Evolutionary conservation across 2,329 filamentous ascomycete species (phyloP).

Genomic region (Lachnum nothofagi): DNA sequence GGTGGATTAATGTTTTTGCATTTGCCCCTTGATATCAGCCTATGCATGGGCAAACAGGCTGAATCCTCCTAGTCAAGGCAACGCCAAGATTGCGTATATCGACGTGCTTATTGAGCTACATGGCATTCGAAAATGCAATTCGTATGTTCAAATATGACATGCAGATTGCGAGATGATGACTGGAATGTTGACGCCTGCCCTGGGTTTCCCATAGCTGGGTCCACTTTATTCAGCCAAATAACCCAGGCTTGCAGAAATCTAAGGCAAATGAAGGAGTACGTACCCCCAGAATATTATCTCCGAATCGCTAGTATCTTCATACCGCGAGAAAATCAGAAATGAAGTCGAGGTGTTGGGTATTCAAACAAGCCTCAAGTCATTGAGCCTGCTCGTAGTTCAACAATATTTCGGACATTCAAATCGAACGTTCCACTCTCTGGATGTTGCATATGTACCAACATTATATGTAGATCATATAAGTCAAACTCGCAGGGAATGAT

Average conservation of each 20-base stretch:
- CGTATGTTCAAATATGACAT: conserved; percentile 8
- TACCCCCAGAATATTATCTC: neutral
- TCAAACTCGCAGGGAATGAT: no score
- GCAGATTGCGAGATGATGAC: neutral
- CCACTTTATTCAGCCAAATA: neutral
- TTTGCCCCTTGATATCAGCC: conserved; percentile 3
- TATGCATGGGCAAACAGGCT: conserved; percentile 8
- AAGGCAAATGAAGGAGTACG: neutral
- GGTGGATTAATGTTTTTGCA: conserved; percentile 8
- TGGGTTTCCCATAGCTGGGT: neutral
- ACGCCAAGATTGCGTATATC: neutral
- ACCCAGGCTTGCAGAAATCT: neutral
- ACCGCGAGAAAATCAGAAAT: no score
- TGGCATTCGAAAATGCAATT: conserved; percentile 6
- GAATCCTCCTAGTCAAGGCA: neutral
- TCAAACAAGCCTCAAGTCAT: no score
- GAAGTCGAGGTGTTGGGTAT: no score
- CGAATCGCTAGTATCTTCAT: no score
- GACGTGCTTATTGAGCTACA: conserved; percentile 3
- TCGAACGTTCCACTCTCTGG: no score
- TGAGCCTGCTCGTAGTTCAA: no score
- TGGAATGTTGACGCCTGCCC: neutral
- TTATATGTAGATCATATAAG: no score
- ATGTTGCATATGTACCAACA: no score
- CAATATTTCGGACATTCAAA: no score